These are phyloP conservation scores for Funneliformis mosseae DNA, from an alignment of 192 early-diverging fungal species.

Conservation along the genomic window DNA sequence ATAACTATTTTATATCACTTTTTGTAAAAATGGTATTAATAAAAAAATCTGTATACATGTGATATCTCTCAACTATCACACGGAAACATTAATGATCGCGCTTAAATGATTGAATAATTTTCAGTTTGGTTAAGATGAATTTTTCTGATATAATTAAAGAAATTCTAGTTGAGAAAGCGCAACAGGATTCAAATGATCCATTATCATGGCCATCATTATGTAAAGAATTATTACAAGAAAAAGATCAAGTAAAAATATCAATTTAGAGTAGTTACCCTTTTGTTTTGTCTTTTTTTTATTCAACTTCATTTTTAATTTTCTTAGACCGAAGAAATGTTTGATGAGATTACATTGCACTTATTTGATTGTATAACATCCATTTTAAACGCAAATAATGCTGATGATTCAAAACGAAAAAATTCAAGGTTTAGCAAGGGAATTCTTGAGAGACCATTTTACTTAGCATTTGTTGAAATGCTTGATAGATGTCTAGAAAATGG, in stretches of 20 bases:
- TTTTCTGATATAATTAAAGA: background rate
- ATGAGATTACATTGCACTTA: slow-evolving; percentile 14
- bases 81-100: too few relatives aligned
- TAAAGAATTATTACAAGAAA: background rate
- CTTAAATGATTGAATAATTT: too few relatives aligned
- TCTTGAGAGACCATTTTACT: slow-evolving; percentile 30
- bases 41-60: too few relatives aligned
- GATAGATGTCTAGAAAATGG: slow-evolving; percentile 20
- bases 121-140: background rate
- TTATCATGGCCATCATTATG: slow-evolving; percentile 14
- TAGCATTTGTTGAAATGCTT: slow-evolving; percentile 30
- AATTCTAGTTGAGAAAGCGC: background rate
- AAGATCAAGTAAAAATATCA: background rate
- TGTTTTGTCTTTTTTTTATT: background rate
- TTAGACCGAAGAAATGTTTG: background rate
- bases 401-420: background rate
- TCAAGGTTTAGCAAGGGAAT: slow-evolving; percentile 24
- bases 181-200: background rate
- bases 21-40: too few relatives aligned
- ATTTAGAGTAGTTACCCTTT: background rate
- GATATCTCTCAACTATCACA: too few relatives aligned
- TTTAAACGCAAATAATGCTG: background rate
- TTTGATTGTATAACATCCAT: slow-evolving; percentile 16
- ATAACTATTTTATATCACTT: too few relatives aligned
- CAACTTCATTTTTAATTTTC: background rate